Evolutionary conservation across 2,329 filamentous ascomycete species (phyloP), one percentile per base, ranked within the genome.

Genomic region (Aspergillus piperis): DNA sequence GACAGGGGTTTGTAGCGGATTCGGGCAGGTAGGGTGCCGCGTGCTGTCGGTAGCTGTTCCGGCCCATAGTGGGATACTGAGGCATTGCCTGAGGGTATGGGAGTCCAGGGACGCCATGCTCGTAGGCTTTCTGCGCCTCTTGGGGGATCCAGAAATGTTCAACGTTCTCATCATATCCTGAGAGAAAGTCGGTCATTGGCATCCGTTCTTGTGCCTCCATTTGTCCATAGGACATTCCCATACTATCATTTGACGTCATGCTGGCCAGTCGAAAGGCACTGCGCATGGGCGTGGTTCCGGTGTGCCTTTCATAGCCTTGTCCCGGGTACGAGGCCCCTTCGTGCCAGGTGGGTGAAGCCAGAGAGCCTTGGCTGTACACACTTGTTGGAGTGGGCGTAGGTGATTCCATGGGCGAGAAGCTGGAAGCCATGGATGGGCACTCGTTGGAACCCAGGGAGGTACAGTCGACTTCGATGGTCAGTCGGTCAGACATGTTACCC

Each of bases 371-470:
- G 61, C 75, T 76, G 60, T 77, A 77, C 23, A 77, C 63, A 57
- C 73, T 77, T 25, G 74, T 76, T 3, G 75, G 74, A 2, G 75
- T 77, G 2, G 73, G 74, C 17, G 73, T 77, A 0, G 75, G 75
- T 30, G 75, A 77, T 48, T 77, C 75, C 66, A 77, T 68, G 57
- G 74, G 73, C 17, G 75, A 77, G 62, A 76, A 77, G 59, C 73
- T 75, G 13, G 74, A 75, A 47, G 68, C 71, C 73, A 76, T 77
- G 17, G 74, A 77, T 5, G 75, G 75, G 60, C 75, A 77, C 57
- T 75, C 75, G 66, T 71, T 77, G 21, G 75, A 72, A 54, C 75
- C 73, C 63, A 77, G 60, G 38, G 74, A 75, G 36, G 69, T 72
- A 62, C 74, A 76, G 49, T 77, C 75, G 56, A 77, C 67, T 61